Base-by-base conservation (phyloP, 2,329 filamentous ascomycete genomes). In the Huntiella savannae region DNA sequence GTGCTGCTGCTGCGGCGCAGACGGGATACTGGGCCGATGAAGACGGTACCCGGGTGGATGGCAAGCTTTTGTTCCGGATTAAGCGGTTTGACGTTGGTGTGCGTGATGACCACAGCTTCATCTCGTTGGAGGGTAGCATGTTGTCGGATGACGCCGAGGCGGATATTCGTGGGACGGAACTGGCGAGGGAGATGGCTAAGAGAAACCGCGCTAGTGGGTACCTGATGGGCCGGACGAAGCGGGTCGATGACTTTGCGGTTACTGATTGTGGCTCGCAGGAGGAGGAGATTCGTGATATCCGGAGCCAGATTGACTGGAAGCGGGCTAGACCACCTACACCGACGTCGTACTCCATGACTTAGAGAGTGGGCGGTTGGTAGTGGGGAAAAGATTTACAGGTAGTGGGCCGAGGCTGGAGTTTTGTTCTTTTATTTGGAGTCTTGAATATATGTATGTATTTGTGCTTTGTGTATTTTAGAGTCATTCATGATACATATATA, bases 111-210 rank as follows among this genome's bases (percentile, higher is more conserved):
- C 79, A 79, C 50, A 84, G 82, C 8, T 91, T 88, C 58, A 63
- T 96, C 50, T 86, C 80, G 54, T 78, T 95, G 51, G 81, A 91
- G 59, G 88, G 87, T 19, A 92, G 83, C n/a, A 79, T 94, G 71
- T 63, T 94, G 43, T 68, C 70, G 40, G 71, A 71, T 38, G 71
- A 74, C 15, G 78, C 77, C 17, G 85, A 92, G 62, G 65, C 63
- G 53, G 63, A 64, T 19, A 63, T 82, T 0, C 57, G 64, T 13
- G 53, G 56, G 35, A 57, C 60, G 28, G 63, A 73, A 40, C 65
- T 68, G 22, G 22, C 16, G 41, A 41, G 33, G 32, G 49, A 50
- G 33, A 45, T 45, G 38, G 38, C 34, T 33, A 42, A 41, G 15
- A 40, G 49, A 17, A 17, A 22, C 7, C 45, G 45, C 16, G 45